Conservation (phyloP, 192 early-diverging fungal genomes). For the Backusella macrospora region DNA sequence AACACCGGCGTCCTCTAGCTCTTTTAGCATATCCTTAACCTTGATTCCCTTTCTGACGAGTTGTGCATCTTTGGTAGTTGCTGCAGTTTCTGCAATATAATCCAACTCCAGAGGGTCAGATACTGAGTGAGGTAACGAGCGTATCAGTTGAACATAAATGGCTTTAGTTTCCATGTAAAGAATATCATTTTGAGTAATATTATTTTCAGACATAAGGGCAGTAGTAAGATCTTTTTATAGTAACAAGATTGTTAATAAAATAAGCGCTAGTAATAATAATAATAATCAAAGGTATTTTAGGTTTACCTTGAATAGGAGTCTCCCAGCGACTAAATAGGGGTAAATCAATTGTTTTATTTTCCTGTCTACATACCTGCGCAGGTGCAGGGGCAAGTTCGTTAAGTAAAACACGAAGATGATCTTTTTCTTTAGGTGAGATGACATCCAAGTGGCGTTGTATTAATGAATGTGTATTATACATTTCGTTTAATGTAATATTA, state of each 20-base stretch:
- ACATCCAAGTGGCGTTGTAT: conserved; percentile 81
- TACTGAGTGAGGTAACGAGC: conserved; percentile 78
- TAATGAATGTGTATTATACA: conserved; percentile 89
- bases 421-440: conserved; percentile 77
- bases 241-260: neutral
- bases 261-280: neutral
- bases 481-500: conserved; percentile 92
- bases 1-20: conserved; percentile 78
- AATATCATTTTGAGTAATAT: conserved; percentile 91
- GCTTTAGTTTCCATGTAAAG: conserved; percentile 96
- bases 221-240: conserved; percentile 50
- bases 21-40: conserved; percentile 90
- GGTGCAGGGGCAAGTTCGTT: conserved; percentile 78
- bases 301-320: conserved; percentile 71
- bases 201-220: conserved; percentile 77
- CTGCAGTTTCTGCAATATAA: conserved; percentile 82
- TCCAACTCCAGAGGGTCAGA: conserved; percentile 61
- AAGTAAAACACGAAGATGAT: conserved; percentile 77
- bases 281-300: neutral
- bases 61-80: conserved; percentile 83
- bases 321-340: conserved; percentile 86
- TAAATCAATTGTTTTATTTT: conserved; percentile 74
- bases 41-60: conserved; percentile 95
- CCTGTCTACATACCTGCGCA: conserved; percentile 75
- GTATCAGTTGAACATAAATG: conserved; percentile 92